Base-by-base conservation (phyloP, 2,329 filamentous ascomycete species). In the Hyphodiscus sp. region DNA sequence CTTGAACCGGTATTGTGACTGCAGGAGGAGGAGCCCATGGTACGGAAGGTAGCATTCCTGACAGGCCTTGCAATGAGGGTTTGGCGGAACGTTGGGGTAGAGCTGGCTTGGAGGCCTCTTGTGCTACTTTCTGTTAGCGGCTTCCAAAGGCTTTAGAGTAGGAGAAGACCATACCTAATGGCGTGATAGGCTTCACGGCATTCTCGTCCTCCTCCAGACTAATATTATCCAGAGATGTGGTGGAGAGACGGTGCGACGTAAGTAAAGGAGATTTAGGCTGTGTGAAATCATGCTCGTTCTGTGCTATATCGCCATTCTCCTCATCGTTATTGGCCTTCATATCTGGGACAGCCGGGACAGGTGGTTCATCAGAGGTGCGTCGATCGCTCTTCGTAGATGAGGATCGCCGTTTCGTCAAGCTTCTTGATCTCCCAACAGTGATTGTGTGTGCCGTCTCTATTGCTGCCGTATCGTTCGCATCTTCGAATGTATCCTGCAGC, bases 401-500 rank as follows among this genome's bases (percentile, higher is more conserved):
- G 45, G 65, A 71, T 49, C 71, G 70, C 45, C 71, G 71, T 59
- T 73, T 71, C 47, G 75, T 78, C 54, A 67, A 55, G 38, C 65
- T 67, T 42, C 65, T 60, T 23, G 62, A 64, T 45, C 57, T 58
- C 45, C 65, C 62, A 9, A 60, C 52, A 10, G 60, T 60, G 48
- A 56, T 50, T 9, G 51, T 48, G 23, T 49, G 54, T 23, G 58
- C 53, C 23, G 54, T 43, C 48, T 63, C 61, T 19, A 59, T 56
- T 11, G 51, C 52, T 50, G 63, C 53, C 9, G 62, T 80, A 69
- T 89, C 86, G 62, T 82, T 74, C 52, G 89, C 90, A 76, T 96
- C 90, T 73, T 95, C 89, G 66, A 95, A 95, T 16, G 80, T 81
- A 64, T 91, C 86, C 85, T 89, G 67, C 42, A 26, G 42, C 26